Conservation (phyloP, 2,329 filamentous ascomycete genomes). For the Ophiocordyceps camponoti-saundersi region DNA sequence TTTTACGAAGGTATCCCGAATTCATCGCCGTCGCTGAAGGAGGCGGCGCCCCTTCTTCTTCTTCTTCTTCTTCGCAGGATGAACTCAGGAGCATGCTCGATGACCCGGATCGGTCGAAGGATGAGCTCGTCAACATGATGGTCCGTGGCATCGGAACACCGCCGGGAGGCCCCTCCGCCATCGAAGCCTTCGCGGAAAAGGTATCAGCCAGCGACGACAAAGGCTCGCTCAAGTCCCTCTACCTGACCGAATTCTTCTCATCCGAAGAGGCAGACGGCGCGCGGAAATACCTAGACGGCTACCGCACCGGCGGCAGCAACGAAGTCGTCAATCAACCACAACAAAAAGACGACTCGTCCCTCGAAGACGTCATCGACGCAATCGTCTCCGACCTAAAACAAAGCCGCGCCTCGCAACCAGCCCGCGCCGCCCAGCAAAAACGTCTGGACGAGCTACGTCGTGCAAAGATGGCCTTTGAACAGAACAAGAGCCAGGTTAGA, state of each 20-base stretch:
- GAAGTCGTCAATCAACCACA: constrained; percentile 17
- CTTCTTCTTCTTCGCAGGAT: constrained; percentile 4
- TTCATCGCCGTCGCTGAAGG: constrained; percentile 17
- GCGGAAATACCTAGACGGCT: constrained; percentile 6
- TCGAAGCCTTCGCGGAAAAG: constrained; percentile 17
- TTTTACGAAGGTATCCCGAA: constrained; percentile 20
- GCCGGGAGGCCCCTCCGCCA: constrained; percentile 12
- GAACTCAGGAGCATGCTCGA: constrained; percentile 18
- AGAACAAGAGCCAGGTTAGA: constrained; percentile 21
- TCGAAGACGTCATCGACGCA: constrained; percentile 17
- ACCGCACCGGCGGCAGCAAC: constrained; percentile 13
- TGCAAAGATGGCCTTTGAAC: constrained; percentile 31
- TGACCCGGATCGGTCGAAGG: constrained; percentile 18
- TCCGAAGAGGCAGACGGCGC: too few species aligned
- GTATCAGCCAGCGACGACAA: constrained; percentile 15
- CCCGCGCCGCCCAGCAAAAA: constrained; percentile 19
- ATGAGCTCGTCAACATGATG: constrained; percentile 19
- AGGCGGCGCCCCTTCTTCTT: not conserved
- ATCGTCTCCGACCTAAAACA: constrained; percentile 15
- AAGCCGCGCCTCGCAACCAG: constrained; percentile 12
- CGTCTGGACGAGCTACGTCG: constrained; percentile 29
- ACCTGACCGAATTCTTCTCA: constrained; percentile 24
- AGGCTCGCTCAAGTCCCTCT: constrained; percentile 18
- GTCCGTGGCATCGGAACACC: constrained; percentile 19
- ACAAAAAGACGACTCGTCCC: constrained; percentile 15